These are phyloP conservation scores for Cupressus sempervirens DNA, from an alignment of 75 land plant genomes.

Conservation along the genomic window DNA sequence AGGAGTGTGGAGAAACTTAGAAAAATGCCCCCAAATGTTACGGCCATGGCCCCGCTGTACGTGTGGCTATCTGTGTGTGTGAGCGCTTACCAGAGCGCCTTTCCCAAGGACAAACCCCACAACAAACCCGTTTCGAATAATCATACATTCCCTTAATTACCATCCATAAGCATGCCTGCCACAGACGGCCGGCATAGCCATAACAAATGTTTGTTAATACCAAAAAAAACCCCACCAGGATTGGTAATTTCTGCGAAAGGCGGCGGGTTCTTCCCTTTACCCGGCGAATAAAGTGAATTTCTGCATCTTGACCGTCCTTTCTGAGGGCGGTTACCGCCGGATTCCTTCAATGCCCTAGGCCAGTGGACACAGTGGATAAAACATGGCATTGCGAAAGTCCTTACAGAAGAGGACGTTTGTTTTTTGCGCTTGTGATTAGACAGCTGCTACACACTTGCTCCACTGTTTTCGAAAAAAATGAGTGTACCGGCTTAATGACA, in stretches of 20 bases:
- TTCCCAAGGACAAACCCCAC: background rate
- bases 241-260: constrained; percentile 2
- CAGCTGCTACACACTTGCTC: constrained; percentile 1
- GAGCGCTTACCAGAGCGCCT: background rate
- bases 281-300: background rate
- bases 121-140: background rate
- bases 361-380: background rate
- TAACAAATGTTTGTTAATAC: background rate
- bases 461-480: background rate
- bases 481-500: background rate
- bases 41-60: constrained; percentile 3
- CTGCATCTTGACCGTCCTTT: background rate
- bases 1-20: background rate
- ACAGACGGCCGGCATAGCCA: background rate
- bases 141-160: background rate
- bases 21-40: background rate
- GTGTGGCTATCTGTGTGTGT: background rate
- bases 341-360: background rate
- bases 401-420: background rate
- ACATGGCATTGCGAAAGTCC: background rate
- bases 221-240: background rate
- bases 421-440: background rate
- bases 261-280: background rate
- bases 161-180: background rate
- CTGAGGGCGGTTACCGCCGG: background rate